These are phyloP conservation scores for Plenodomus lindquistii DNA, from an alignment of 2,329 filamentous ascomycete species.

Conservation along the genomic window DNA sequence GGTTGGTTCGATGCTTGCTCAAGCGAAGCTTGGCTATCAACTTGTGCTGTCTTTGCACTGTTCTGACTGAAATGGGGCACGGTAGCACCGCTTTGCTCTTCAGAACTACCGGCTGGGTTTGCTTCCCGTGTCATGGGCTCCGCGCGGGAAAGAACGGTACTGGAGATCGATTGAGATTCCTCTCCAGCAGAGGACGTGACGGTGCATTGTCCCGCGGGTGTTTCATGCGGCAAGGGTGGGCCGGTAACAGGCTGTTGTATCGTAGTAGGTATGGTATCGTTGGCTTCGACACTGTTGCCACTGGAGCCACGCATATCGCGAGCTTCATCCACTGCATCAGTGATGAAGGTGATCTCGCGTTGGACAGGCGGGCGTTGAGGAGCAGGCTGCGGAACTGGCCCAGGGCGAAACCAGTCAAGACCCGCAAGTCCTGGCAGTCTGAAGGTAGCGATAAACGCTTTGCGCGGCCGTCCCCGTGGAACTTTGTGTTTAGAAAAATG, in stretches of 20 bases:
- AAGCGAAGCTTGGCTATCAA: background rate
- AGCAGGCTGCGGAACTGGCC: background rate
- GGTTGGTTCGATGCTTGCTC: no score
- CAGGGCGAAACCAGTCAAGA: slow-evolving; percentile 40
- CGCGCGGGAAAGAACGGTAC: no score
- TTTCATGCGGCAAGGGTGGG: no score
- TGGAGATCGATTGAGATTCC: no score
- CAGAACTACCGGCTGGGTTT: no score
- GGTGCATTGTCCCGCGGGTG: no score
- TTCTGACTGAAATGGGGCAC: background rate
- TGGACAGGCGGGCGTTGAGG: background rate
- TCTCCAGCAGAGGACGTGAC: no score
- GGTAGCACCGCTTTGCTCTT: background rate
- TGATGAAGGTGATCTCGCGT: no score
- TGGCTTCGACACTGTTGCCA: background rate
- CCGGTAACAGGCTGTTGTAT: background rate
- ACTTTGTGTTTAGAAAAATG: slow-evolving; percentile 47
- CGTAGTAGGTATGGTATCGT: background rate
- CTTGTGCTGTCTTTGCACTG: background rate
- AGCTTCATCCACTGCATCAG: background rate
- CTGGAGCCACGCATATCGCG: background rate
- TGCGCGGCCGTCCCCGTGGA: slow-evolving; percentile 47
- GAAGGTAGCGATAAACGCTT: slow-evolving; percentile 50
- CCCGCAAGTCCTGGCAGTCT: slow-evolving; percentile 41
- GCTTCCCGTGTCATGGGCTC: no score